Conservation (phyloP, 1,139 yeast species). For the Geotrichum klebahnii region DNA sequence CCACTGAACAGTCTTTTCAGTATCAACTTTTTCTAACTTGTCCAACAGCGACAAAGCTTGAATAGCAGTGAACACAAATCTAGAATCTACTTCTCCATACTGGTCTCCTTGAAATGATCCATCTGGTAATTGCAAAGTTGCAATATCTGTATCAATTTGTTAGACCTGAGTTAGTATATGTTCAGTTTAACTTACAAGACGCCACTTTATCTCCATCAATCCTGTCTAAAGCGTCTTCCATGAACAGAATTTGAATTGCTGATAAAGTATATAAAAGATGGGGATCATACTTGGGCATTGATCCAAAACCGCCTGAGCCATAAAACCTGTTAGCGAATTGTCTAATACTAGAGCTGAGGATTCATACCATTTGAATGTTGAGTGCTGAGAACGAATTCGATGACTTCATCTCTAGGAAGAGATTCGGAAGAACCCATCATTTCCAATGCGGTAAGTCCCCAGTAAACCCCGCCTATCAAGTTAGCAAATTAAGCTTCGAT, state of each 20-base stretch:
- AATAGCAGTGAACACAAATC: conserved; percentile 81
- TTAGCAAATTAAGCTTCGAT: background rate
- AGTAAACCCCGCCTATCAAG: conserved; percentile 65
- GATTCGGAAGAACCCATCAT: conserved; percentile 55
- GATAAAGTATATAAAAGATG: conserved; percentile 84
- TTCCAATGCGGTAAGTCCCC: conserved; percentile 84
- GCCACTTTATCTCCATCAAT: conserved; percentile 42
- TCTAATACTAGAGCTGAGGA: background rate
- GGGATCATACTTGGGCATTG: conserved; percentile 85
- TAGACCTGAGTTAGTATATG: conserved; percentile 4
- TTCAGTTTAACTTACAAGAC: conserved; percentile 34
- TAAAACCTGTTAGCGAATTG: conserved; percentile 26
- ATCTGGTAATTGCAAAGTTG: conserved; percentile 56
- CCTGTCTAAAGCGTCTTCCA: conserved; percentile 56
- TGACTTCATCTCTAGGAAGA: conserved; percentile 57
- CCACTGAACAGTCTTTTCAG: conserved; percentile 62
- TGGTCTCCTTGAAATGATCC: conserved; percentile 88
- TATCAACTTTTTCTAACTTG: conserved; percentile 55
- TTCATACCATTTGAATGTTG: conserved; percentile 39
- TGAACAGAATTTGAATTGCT: conserved; percentile 72
- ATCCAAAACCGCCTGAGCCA: conserved; percentile 74
- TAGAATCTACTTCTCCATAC: conserved; percentile 88
- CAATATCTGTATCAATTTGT: conserved; percentile 40
- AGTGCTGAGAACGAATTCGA: conserved; percentile 66
- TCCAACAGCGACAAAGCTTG: conserved; percentile 69